These are phyloP conservation scores for Rubia occidens DNA, from an alignment of 305 asterid species.

Conservation along the genomic window DNA sequence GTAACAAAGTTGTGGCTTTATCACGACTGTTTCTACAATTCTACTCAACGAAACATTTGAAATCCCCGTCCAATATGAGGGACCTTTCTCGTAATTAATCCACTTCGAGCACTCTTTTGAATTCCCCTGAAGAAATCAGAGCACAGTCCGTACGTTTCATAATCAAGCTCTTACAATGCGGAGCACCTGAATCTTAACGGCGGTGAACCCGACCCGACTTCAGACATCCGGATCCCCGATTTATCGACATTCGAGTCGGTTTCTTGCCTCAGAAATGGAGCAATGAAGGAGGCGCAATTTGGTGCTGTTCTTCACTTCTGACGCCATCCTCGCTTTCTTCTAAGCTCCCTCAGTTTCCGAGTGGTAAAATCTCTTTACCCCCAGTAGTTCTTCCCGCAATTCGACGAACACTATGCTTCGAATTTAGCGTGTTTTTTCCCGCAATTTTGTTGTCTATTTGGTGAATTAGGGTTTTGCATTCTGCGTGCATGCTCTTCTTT, in stretches of 20 bases:
- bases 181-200: not conserved
- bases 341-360: not conserved
- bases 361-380: not conserved
- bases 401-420: not conserved
- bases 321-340: not conserved
- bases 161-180: not conserved
- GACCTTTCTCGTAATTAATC: not conserved
- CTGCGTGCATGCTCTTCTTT: not conserved
- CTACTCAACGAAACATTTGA: too few relatives aligned
- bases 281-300: not conserved
- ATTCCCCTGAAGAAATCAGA: not conserved
- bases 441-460: not conserved
- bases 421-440: not conserved
- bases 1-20: too few relatives aligned
- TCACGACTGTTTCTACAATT: too few relatives aligned
- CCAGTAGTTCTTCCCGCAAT: not conserved
- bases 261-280: not conserved
- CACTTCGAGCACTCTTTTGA: not conserved
- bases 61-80: not conserved
- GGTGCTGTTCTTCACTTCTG: conserved; percentile 7
- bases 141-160: not conserved
- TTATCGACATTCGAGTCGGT: not conserved
- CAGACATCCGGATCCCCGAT: not conserved
- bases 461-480: not conserved
- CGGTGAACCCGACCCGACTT: not conserved